These are phyloP conservation scores for Fusarium sp. DNA, from an alignment of 2,329 filamentous ascomycete species.

Conservation along the genomic window DNA sequence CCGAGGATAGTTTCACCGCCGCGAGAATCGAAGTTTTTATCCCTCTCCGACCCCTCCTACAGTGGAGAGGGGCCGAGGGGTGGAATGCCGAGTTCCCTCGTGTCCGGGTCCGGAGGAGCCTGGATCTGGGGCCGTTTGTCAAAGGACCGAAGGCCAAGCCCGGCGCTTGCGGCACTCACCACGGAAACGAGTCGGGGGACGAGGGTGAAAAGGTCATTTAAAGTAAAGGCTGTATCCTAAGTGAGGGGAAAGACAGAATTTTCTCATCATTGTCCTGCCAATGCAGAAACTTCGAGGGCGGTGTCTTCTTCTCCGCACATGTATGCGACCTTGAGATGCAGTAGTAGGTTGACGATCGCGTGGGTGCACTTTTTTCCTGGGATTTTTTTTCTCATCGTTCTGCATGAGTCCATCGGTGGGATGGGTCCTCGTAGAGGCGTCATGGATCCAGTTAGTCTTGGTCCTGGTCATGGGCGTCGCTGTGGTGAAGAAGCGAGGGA, in stretches of 20 bases:
- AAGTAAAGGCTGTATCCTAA: constrained; percentile 18
- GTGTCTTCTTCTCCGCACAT: constrained; percentile 17
- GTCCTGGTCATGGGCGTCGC: constrained; percentile 34
- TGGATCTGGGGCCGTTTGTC: constrained; percentile 13
- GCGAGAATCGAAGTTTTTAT: background rate
- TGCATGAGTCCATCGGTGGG: constrained; percentile 18
- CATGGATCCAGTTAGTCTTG: constrained; percentile 34
- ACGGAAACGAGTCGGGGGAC: constrained; percentile 24
- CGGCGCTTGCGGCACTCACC: constrained; percentile 24
- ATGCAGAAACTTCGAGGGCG: constrained; percentile 36
- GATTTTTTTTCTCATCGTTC: constrained; percentile 13
- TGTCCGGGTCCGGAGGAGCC: constrained; percentile 11
- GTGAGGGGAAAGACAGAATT: constrained; percentile 27
- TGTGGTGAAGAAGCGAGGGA: constrained; percentile 41
- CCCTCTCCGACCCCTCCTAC: background rate
- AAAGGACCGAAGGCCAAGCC: constrained; percentile 29
- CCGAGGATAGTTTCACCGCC: constrained; percentile 5
- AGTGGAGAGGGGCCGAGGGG: constrained; percentile 7
- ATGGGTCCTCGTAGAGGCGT: constrained; percentile 30
- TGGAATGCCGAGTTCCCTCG: constrained; percentile 21
- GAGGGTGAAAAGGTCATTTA: constrained; percentile 17
- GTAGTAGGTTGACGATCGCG: constrained; percentile 22
- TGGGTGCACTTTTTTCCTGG: constrained; percentile 15
- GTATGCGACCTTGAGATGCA: constrained; percentile 31
- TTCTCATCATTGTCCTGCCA: constrained; percentile 31